A percentile compares a stretch with the other conserved stretches of the same genome.
phyloP scores from a whole-genome alignment of 345 rosid species.

The sweet orange (Citrus sinensis) region DNA sequence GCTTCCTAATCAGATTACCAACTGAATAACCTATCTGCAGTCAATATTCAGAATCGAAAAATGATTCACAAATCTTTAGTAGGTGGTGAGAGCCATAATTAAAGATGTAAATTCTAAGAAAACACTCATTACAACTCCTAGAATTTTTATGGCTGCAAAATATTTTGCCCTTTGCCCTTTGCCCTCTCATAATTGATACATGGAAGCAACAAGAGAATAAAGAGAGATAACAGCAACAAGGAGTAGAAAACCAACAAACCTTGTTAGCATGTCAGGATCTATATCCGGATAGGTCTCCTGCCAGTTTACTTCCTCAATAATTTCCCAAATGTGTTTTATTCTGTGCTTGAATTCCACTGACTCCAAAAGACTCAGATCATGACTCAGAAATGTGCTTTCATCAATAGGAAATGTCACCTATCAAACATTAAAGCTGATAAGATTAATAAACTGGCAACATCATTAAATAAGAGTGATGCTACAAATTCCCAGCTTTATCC shows the following conservation, averaged over 20 bases:
- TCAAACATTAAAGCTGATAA: conserved; percentile 9
- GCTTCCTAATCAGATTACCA: neutral
- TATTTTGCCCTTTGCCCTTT: neutral
- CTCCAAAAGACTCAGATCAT: conserved; percentile 85
- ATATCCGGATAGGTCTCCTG: conserved; percentile 69
- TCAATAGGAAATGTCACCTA: conserved; percentile 64
- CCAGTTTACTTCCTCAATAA: conserved; percentile 85
- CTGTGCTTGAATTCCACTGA: conserved; percentile 82
- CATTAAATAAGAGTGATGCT: neutral
- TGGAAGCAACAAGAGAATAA: neutral
- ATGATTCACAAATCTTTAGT: neutral
- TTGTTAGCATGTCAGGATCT: conserved; percentile 87
- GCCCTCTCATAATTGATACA: neutral
- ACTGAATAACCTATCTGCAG: neutral
- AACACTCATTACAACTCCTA: neutral
- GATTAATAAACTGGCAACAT: conserved; percentile 1
- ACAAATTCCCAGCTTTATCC: no score
- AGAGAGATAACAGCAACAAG: neutral
- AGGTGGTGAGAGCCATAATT: neutral
- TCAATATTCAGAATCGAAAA: neutral
- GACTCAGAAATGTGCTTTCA: conserved; percentile 66
- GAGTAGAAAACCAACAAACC: conserved; percentile 42
- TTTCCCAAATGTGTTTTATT: conserved; percentile 68
- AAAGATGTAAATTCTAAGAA: no score
- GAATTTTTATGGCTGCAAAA: neutral